These are phyloP conservation scores for Penicillium egyptiacum DNA, from an alignment of 495 filamentous ascomycete genomes.

Conservation along the genomic window DNA sequence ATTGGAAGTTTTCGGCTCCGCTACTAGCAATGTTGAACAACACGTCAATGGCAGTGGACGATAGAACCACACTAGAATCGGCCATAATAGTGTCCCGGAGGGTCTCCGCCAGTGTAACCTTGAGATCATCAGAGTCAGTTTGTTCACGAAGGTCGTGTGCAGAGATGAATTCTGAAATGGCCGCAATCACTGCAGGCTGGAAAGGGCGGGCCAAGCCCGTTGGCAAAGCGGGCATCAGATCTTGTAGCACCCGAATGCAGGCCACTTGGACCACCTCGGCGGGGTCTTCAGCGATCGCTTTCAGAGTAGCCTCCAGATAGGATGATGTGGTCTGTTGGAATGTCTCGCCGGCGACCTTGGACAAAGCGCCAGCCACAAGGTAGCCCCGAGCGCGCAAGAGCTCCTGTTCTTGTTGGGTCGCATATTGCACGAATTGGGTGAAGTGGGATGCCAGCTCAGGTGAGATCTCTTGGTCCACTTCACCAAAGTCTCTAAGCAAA, in stretches of 20 bases:
- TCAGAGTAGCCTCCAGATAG: conserved; percentile 74
- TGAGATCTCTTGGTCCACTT: conserved; percentile 65
- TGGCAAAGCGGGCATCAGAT: conserved; percentile 65
- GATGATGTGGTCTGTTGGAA: conserved; percentile 54
- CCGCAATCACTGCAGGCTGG: conserved; percentile 70
- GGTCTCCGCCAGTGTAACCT: conserved; percentile 87
- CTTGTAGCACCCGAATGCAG: conserved; percentile 84
- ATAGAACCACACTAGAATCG: conserved; percentile 69
- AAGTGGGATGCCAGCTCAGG: conserved; percentile 67
- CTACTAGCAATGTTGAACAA: conserved; percentile 87
- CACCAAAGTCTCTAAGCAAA: conserved; percentile 75
- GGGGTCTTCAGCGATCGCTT: conserved; percentile 68
- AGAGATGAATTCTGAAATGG: conserved; percentile 75
- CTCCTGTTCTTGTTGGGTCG: conserved; percentile 64
- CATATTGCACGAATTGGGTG: conserved; percentile 73
- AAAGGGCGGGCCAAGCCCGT: conserved; percentile 54
- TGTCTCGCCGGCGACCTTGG: conserved; percentile 54
- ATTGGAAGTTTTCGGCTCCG: conserved; percentile 83
- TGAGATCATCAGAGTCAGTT: conserved; percentile 82
- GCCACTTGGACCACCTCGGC: conserved; percentile 89
- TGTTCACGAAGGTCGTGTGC: conserved; percentile 77
- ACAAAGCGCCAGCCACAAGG: conserved; percentile 74
- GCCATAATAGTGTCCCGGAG: conserved; percentile 79
- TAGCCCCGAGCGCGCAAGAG: conserved; percentile 84
- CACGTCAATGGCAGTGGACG: conserved; percentile 71